Conservation (phyloP, 1,284 basidiomycete species). For the Ceratobasidium sp. region DNA sequence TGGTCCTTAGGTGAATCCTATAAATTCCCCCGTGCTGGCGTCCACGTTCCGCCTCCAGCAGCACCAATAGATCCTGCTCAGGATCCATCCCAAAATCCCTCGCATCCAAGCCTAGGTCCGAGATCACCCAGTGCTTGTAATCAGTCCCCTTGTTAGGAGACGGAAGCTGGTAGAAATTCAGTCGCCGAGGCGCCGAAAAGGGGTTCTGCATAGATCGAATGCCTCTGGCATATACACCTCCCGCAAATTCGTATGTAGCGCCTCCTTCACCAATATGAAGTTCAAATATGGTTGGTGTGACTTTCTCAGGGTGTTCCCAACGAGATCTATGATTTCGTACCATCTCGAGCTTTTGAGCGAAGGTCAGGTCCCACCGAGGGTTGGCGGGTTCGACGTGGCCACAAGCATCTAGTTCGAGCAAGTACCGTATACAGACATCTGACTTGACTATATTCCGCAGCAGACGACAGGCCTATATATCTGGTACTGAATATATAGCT, state of each 20-base stretch:
- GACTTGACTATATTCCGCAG: too few relatives aligned
- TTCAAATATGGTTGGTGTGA: not conserved
- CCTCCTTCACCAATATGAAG: not conserved
- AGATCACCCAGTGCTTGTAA: conserved; percentile 9
- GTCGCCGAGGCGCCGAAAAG: not conserved
- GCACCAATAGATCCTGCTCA: conserved; percentile 19
- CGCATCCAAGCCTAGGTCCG: conserved; percentile 3
- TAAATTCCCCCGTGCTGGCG: not conserved
- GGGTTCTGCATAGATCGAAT: not conserved
- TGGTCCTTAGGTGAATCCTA: not conserved
- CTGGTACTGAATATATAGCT: too few relatives aligned
- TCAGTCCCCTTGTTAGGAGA: not conserved
- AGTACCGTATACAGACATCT: conserved; percentile 1
- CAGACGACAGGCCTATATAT: too few relatives aligned
- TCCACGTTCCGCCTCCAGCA: not conserved
- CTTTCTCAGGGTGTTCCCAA: not conserved
- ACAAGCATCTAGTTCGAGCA: not conserved
- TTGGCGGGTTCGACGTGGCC: conserved; percentile 10
- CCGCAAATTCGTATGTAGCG: conserved; percentile 22
- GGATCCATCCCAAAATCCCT: conserved; percentile 8
- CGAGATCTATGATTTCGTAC: conserved; percentile 1
- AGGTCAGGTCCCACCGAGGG: conserved; percentile 3
- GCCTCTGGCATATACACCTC: conserved; percentile 17
- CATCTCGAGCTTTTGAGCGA: conserved; percentile 8
- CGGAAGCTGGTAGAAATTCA: conserved; percentile 18